Percentiles rank a stretch among this genome's conserved stretches.
These are phyloP conservation scores for Chrysosporium queenslandicum DNA, from an alignment of 2,329 filamentous ascomycete genomes.

Conservation along the genomic window DNA sequence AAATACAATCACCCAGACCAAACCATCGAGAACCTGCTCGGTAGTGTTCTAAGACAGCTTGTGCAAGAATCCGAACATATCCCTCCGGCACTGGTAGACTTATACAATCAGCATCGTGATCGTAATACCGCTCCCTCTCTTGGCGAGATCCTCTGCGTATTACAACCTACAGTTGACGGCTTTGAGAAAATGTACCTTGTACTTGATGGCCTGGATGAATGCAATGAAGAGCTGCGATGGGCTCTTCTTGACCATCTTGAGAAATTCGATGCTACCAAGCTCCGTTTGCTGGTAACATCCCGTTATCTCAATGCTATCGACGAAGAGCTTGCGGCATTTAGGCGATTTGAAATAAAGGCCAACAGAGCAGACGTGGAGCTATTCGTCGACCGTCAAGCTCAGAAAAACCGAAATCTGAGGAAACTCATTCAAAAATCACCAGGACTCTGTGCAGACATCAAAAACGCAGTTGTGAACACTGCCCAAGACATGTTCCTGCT, in stretches of 20 bases:
- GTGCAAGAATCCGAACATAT: not conserved
- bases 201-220: slow-evolving; percentile 21
- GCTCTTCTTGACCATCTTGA: slow-evolving; percentile 8
- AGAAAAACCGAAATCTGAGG: slow-evolving; percentile 9
- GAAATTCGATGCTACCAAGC: slow-evolving; percentile 4
- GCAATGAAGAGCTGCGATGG: slow-evolving; percentile 4
- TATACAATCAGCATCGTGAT: slow-evolving; percentile 12
- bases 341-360: slow-evolving; percentile 6
- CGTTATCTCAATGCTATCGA: not conserved
- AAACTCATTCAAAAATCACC: not conserved
- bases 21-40: not conserved
- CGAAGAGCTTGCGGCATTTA: not conserved
- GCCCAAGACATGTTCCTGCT: slow-evolving; percentile 24
- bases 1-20: slow-evolving; percentile 3
- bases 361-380: slow-evolving; percentile 12
- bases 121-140: slow-evolving; percentile 4
- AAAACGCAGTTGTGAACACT: slow-evolving; percentile 11
- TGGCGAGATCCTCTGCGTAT: slow-evolving; percentile 9
- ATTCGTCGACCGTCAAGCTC: slow-evolving; percentile 15
- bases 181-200: slow-evolving; percentile 17
- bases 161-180: not conserved
- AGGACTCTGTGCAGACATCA: slow-evolving; percentile 15
- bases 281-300: not conserved
- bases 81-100: not conserved
- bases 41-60: slow-evolving; percentile 12